Evolutionary conservation across 345 rosid species (phyloP), one percentile per base, ranked within the genome.

Genomic region (Mangifera indica): DNA sequence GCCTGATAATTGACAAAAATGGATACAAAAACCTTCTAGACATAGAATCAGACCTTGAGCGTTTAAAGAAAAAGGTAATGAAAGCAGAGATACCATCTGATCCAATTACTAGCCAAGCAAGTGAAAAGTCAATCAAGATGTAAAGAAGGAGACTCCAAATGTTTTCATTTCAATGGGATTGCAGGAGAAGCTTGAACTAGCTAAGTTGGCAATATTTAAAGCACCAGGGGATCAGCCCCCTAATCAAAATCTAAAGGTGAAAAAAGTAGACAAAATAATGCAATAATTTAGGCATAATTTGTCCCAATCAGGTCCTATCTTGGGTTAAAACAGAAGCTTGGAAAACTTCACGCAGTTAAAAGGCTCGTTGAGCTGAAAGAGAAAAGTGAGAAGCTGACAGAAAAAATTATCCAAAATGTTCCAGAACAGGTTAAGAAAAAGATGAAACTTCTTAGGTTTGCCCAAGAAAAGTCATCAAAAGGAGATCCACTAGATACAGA

Each of bases 261-360:
- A 62, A 67, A 77, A 74, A 14, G 79, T 42, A 4, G 74, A 74
- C n/a, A 62, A 63, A 65, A 66, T 81, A 25, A 70, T 77, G 77
- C 66, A 71, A 77, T 76, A 81, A 52, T 71, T 81, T 13, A 42
- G 63, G 63, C 57, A 58, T n/a, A 81, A 81, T 17, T 61, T 77
- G 73, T 66, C 84, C 8, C 40, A 63, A 57, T 83, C 85, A 51
- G 87, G 83, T 11, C 87, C 37, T 77, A 79, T 79, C 79, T 81
- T 24, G 78, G 83, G 17, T 63, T 81, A 59, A 84, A 81, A 69
- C 79, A 77, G 68, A 81, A 81, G 68, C 74, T 77, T 21, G 79
- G 71, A 77, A 71, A 57, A 67, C 61, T 81, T 14, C 74, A 77
- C 73, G 26, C 63, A 21, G 69, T 72, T 8, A 48, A 26, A 44